Percentiles rank a stretch among this genome's conserved stretches.
phyloP scores from a whole-genome alignment of 352 stramenopile genomes.

The Globisporangium spiculum region DNA sequence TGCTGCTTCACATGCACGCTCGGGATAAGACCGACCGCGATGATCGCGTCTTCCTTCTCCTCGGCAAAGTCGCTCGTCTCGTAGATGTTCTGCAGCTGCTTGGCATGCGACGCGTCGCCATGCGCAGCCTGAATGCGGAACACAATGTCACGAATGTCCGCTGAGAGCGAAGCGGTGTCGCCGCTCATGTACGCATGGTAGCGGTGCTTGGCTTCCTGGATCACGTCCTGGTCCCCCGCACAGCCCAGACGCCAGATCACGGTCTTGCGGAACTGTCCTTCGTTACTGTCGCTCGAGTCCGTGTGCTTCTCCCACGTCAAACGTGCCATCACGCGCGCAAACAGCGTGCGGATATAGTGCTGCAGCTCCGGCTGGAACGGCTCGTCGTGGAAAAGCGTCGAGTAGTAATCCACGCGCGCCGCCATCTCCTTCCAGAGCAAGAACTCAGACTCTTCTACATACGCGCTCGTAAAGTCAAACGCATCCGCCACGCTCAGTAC shows the following conservation, averaged over 20 bases:
- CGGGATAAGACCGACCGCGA: constrained; percentile 49
- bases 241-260: constrained; percentile 52
- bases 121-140: constrained; percentile 49
- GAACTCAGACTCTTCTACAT: constrained; percentile 51
- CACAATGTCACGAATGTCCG: constrained; percentile 55
- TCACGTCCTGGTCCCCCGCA: constrained; percentile 45
- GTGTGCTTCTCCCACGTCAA: constrained; percentile 48
- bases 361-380: constrained; percentile 54
- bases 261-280: constrained; percentile 64
- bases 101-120: constrained; percentile 37
- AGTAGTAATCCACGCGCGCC: constrained; percentile 46
- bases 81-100: constrained; percentile 63
- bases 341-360: constrained; percentile 51
- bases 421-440: constrained; percentile 74
- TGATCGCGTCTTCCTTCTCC: constrained; percentile 61
- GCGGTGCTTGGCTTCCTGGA: constrained; percentile 51
- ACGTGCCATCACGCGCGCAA: constrained; percentile 45
- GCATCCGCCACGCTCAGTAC: constrained; percentile 45
- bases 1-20: constrained; percentile 40
- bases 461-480: constrained; percentile 62
- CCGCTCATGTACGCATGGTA: constrained; percentile 51
- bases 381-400: constrained; percentile 49
- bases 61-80: constrained; percentile 62
- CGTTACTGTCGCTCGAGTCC: constrained; percentile 27
- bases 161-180: constrained; percentile 40